phyloP scores from a whole-genome alignment of 371 early-diverging fungal species.

The Zopfochytrium polystomum region DNA sequence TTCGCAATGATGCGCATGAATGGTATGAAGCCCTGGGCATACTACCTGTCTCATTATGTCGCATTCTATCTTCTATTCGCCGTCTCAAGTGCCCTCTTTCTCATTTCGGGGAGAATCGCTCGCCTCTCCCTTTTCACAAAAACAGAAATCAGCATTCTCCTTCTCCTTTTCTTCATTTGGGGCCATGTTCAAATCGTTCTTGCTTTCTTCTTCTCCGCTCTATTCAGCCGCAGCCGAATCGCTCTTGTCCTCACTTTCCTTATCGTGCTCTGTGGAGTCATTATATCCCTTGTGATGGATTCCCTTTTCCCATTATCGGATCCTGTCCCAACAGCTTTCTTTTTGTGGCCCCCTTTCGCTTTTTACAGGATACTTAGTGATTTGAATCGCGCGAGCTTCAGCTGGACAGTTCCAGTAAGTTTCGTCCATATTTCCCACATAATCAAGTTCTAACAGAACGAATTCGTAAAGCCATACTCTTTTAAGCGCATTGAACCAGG shows the following conservation, averaged over 20 bases:
- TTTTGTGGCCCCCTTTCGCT: too few relatives aligned
- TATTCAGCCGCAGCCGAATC: constrained; percentile 57
- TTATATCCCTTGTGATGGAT: neutral
- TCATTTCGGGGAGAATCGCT: neutral
- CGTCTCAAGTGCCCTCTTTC: neutral
- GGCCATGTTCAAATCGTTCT: constrained; percentile 61
- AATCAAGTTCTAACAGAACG: constrained; percentile 18
- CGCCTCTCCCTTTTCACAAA: too few relatives aligned
- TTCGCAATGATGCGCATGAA: neutral
- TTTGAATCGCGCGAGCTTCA: constrained; percentile 52
- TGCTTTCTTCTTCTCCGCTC: constrained; percentile 58
- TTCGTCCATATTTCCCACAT: constrained; percentile 51
- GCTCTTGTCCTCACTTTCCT: constrained; percentile 41
- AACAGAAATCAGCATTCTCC: constrained; percentile 36
- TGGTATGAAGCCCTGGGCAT: neutral
- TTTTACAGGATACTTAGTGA: constrained; percentile 56
- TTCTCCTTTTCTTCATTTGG: constrained; percentile 57
- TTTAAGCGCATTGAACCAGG: constrained; percentile 11
- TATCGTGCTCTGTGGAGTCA: too few relatives aligned
- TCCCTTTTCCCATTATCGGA: neutral
- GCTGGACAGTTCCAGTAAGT: constrained; percentile 43
- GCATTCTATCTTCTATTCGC: neutral
- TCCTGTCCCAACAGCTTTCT: neutral
- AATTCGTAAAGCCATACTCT: constrained; percentile 25
- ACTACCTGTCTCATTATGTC: neutral